Base-by-base conservation (phyloP, 768 basidiomycete species). In the Sporobolomyces pararoseus region DNA sequence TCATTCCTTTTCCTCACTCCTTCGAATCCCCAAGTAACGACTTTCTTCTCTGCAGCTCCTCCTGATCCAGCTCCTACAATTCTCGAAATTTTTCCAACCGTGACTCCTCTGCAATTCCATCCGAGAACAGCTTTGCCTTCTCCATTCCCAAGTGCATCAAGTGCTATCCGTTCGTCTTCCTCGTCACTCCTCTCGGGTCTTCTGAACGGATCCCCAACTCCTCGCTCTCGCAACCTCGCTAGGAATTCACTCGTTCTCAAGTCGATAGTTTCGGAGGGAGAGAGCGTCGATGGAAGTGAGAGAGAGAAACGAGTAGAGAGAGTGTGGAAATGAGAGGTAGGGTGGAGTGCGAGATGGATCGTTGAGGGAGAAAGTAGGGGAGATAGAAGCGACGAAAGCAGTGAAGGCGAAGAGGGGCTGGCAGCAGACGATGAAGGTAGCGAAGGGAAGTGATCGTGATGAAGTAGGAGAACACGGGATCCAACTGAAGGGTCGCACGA, bases 351-450 rank as follows among this genome's bases (percentile, higher is more conserved):
- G 21, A 90, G 72, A 71, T 87, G 86, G 0, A 84, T 81, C 31
- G 91, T 81, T 2, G 87, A 82, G 0, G 86, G 78, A 1, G 88
- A 88, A 76, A 92, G 87, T 10, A 82, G 73, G 0, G 88, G 85
- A 42, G 86, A 84, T 21, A 82, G 81, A 65, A 93, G 79, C 31
- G 86, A 78, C 5, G 85, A 81, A 19, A 85, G 78, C 29, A 89
- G 79, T 1, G 65, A 39, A 19, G 68, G 51, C 2, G 5, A 29
- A 81, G 81, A 1, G 83, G 78, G n/a, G n/a, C n/a, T 35, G 83
- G 80, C 13, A 83, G 79, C 27, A 23, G 63, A 66, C 90, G 89
- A 2, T 88, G 77, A 50, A 86, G 81, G 44, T 89, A 81, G 62
- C n/a, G n/a, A n/a, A 84, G 85, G 32, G 86, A 86, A 25, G 83